These are phyloP conservation scores for Tetracentron sinense DNA, from an alignment of 164 flowering plant genomes.

Conservation along the genomic window DNA sequence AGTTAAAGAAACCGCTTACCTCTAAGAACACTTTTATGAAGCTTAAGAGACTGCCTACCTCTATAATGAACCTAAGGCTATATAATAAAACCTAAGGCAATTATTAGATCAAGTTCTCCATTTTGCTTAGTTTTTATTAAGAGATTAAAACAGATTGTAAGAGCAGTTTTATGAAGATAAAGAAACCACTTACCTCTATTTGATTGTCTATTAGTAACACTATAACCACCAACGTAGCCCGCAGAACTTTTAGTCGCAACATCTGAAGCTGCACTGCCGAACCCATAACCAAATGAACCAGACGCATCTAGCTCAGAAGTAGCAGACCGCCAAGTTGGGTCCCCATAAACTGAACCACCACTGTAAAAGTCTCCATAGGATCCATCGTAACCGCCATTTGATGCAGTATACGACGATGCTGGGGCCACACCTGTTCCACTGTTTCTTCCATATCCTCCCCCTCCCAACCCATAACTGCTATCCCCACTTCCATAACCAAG, in stretches of 20 bases:
- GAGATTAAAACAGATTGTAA: background rate
- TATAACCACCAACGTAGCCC: constrained; percentile 47
- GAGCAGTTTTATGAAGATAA: background rate
- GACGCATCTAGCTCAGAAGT: constrained; percentile 51
- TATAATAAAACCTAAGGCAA: too few species aligned
- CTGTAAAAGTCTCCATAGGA: constrained; percentile 49
- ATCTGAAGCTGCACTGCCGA: constrained; percentile 51
- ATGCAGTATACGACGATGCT: constrained; percentile 41
- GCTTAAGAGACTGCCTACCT: too few species aligned
- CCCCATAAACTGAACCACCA: constrained; percentile 55
- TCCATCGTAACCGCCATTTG: constrained; percentile 50
- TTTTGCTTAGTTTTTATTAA: background rate
- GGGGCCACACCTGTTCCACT: constrained; percentile 31
- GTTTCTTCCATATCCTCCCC: constrained; percentile 58
- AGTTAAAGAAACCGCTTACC: constrained; percentile 36
- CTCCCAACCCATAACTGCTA: constrained; percentile 45
- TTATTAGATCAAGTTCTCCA: background rate
- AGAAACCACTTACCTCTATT: constrained; percentile 57
- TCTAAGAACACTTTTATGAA: too few species aligned
- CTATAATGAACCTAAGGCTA: too few species aligned
- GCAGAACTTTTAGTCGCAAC: constrained; percentile 43
- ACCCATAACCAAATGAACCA: constrained; percentile 57
- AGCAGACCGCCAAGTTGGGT: constrained; percentile 64
- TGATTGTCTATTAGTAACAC: constrained; percentile 54
- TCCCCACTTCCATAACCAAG: constrained; percentile 57